Percentiles rank a stretch among this genome's conserved stretches.
These are phyloP conservation scores for Rhizopus microsporus DNA, from an alignment of 371 early-diverging fungal genomes.

Conservation along the genomic window DNA sequence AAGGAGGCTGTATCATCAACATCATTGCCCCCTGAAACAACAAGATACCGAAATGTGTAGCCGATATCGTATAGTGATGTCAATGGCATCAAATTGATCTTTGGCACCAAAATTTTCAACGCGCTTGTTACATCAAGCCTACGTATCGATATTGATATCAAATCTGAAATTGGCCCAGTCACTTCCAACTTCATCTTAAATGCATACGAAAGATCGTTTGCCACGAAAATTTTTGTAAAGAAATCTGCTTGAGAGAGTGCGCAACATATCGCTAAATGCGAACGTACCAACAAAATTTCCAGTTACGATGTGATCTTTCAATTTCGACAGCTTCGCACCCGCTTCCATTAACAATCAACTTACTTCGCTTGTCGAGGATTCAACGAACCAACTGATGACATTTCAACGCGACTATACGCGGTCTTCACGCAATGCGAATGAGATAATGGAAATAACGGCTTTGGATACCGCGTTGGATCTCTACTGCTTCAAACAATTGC, in stretches of 20 bases:
- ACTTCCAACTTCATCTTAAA: constrained; percentile 79
- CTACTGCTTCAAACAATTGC: constrained; percentile 3
- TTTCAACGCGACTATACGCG: constrained; percentile 5
- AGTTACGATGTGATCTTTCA: constrained; percentile 2
- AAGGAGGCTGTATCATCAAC: background rate
- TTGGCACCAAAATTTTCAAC: constrained; percentile 5
- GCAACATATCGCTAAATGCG: background rate
- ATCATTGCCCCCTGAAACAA: constrained; percentile 4
- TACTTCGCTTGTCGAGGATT: constrained; percentile 6
- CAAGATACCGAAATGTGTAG: background rate
- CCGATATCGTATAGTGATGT: constrained; percentile 1
- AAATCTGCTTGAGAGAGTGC: constrained; percentile 3
- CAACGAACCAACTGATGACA: constrained; percentile 4
- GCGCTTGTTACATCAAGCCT: constrained; percentile 2
- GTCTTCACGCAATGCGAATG: background rate
- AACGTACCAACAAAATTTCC: constrained; percentile 3
- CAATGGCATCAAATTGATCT: background rate
- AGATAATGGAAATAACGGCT: constrained; percentile 5
- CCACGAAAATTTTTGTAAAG: background rate
- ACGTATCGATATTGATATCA: constrained; percentile 4
- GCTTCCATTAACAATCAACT: constrained; percentile 5
- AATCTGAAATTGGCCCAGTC: constrained; percentile 1
- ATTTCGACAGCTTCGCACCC: constrained; percentile 2
- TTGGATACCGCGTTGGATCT: constrained; percentile 8
- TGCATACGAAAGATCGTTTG: constrained; percentile 3